phyloP scores from a whole-genome alignment of 148 eudicot species.

The Persicaria maculosa region DNA sequence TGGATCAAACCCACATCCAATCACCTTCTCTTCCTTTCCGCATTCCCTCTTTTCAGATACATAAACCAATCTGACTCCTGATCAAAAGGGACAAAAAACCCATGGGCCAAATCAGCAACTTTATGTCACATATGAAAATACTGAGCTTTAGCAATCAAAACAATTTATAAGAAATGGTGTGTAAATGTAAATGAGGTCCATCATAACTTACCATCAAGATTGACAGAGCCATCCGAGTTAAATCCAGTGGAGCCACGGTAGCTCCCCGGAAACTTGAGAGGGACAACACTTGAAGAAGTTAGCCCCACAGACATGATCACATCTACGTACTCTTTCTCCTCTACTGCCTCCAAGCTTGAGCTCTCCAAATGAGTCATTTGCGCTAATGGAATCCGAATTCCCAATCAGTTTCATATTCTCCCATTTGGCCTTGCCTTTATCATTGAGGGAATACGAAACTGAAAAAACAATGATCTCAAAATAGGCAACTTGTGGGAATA shows the following conservation, averaged over 20 bases:
- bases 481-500: slow-evolving; percentile 83
- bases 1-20: slow-evolving; percentile 85
- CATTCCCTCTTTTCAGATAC: slow-evolving; percentile 54
- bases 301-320: slow-evolving; percentile 38
- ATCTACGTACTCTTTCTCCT: no score
- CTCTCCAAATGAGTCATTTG: background rate
- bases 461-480: slow-evolving; percentile 54
- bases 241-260: slow-evolving; percentile 54
- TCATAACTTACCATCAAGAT: slow-evolving; percentile 35
- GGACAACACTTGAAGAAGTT: slow-evolving; percentile 25
- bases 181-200: background rate
- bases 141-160: no score
- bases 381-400: background rate
- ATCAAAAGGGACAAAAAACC: no score
- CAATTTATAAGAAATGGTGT: background rate
- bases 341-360: slow-evolving; percentile 13
- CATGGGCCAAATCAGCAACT: no score
- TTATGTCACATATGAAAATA: no score
- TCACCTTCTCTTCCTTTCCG: slow-evolving; percentile 44
- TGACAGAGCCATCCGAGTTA: slow-evolving; percentile 58
- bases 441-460: background rate
- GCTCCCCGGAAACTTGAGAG: slow-evolving; percentile 42
- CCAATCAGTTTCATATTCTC: slow-evolving; percentile 42
- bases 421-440: slow-evolving; percentile 11
- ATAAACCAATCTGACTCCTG: slow-evolving; percentile 52